Conservation (phyloP, 768 basidiomycete genomes). For the Mycena kentingensis region DNA sequence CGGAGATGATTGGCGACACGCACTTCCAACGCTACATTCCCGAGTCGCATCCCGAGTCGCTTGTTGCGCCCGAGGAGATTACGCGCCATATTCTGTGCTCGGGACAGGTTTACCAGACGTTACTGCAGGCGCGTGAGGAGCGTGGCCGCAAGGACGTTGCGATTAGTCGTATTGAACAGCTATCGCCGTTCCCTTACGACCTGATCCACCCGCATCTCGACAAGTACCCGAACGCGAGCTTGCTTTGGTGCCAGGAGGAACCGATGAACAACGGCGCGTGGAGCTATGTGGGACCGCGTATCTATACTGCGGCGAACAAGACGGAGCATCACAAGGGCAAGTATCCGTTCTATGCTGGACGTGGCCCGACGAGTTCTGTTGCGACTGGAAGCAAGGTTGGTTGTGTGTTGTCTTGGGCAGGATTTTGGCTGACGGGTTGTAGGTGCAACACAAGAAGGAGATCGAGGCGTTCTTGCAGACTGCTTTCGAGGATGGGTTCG, state of each 20-base stretch:
- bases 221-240: slow-evolving; percentile 91
- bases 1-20: slow-evolving; percentile 88
- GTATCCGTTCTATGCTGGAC: slow-evolving; percentile 89
- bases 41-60: slow-evolving; percentile 68
- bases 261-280: slow-evolving; percentile 97
- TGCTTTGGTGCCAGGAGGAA: slow-evolving; percentile 97
- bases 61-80: slow-evolving; percentile 84
- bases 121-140: slow-evolving; percentile 88
- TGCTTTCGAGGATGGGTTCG: slow-evolving; percentile 51
- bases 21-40: slow-evolving; percentile 94
- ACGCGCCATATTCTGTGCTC: slow-evolving; percentile 90
- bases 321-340: slow-evolving; percentile 91
- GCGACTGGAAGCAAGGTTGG: slow-evolving; percentile 89
- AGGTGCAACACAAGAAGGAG: slow-evolving; percentile 90
- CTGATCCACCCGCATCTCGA: slow-evolving; percentile 91
- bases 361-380: slow-evolving; percentile 88
- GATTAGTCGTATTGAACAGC: slow-evolving; percentile 91
- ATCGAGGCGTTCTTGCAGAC: slow-evolving; percentile 70
- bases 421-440: slow-evolving; percentile 16
- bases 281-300: slow-evolving; percentile 92
- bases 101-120: slow-evolving; percentile 92
- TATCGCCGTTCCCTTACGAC: slow-evolving; percentile 98
- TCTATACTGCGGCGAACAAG: slow-evolving; percentile 90
- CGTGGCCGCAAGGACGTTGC: slow-evolving; percentile 90
- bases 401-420: slow-evolving; percentile 7